These are phyloP conservation scores for Phascolomyces articulosus DNA, from an alignment of 371 early-diverging fungal species.

Conservation along the genomic window DNA sequence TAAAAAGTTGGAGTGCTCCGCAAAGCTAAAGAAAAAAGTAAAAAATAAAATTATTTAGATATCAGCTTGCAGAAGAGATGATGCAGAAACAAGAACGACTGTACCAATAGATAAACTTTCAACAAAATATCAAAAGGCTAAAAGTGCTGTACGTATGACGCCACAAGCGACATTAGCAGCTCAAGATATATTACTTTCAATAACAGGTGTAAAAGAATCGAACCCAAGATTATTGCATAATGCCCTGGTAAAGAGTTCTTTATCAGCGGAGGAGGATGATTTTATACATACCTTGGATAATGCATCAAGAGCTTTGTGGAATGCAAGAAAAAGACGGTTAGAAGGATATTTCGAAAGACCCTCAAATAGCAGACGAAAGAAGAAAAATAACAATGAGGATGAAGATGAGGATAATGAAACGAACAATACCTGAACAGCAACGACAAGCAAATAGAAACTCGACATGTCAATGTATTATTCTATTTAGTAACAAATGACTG, in stretches of 20 bases:
- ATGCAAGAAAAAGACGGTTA: background rate
- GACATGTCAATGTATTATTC: no score
- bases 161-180: slow-evolving; percentile 2
- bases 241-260: background rate
- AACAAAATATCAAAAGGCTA: slow-evolving; percentile 10
- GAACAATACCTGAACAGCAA: no score
- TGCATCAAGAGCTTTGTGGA: slow-evolving; percentile 4
- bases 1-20: no score
- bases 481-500: background rate
- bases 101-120: background rate
- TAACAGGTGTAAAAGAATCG: slow-evolving; percentile 2
- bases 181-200: background rate
- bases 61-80: slow-evolving; percentile 5
- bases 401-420: no score
- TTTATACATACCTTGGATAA: background rate
- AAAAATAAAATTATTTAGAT: background rate
- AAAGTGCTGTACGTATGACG: background rate
- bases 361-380: background rate
- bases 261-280: slow-evolving; percentile 8
- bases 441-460: no score
- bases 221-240: background rate
- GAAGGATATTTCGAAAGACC: background rate
- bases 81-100: background rate
- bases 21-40: background rate
- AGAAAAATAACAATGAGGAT: no score